These are phyloP conservation scores for Hsuehochloa calcarea DNA, from an alignment of 176 grass and related monocot genomes.

Conservation along the genomic window DNA sequence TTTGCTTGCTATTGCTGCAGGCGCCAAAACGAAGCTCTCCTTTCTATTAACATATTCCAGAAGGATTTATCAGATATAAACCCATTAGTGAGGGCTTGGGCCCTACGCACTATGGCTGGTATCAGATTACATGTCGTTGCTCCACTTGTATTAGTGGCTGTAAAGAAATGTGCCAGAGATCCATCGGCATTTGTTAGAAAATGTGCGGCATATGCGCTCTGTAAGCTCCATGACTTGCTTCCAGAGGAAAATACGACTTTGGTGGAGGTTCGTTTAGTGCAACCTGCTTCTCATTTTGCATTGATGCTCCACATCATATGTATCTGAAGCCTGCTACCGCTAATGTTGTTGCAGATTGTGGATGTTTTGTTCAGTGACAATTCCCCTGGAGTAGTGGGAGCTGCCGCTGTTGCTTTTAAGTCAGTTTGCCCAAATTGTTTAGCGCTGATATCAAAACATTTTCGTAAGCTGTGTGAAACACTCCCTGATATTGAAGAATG, in stretches of 20 bases:
- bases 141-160: constrained; percentile 68
- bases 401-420: constrained; percentile 76
- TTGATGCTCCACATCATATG: neutral
- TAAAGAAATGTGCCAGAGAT: constrained; percentile 81
- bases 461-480: constrained; percentile 71
- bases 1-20: constrained; percentile 32
- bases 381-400: constrained; percentile 73
- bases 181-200: constrained; percentile 87
- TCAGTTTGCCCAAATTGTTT: constrained; percentile 70
- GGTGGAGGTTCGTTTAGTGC: constrained; percentile 52
- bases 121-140: constrained; percentile 81
- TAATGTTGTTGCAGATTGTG: constrained; percentile 56
- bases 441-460: constrained; percentile 66
- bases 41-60: constrained; percentile 96
- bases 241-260: constrained; percentile 62
- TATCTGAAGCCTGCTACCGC: constrained; percentile 29
- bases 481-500: constrained; percentile 95
- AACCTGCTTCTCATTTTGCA: neutral
- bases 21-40: constrained; percentile 90
- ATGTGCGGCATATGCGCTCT: constrained; percentile 83
- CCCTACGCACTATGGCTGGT: constrained; percentile 87
- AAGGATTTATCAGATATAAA: constrained; percentile 95
- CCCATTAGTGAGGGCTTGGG: constrained; percentile 91
- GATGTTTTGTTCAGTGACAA: constrained; percentile 69
- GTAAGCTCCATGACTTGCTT: constrained; percentile 75